A percentile compares a stretch with the other conserved stretches of the same genome.
Evolutionary conservation across 257 asterid species (phyloP).

Genomic region (Cordia subcordata): DNA sequence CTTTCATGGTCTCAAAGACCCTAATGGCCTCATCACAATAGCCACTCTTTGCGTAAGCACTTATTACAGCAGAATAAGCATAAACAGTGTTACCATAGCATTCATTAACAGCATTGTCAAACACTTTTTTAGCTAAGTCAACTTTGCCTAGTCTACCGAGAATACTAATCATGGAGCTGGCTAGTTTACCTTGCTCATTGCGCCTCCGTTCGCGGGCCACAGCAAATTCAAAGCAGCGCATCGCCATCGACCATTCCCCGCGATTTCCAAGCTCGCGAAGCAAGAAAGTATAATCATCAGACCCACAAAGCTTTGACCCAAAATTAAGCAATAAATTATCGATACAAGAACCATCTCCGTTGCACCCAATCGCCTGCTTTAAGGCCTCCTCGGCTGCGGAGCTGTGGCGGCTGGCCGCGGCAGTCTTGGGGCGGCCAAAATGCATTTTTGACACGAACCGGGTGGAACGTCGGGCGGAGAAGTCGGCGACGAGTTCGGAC

Average conservation of each 20-base stretch:
- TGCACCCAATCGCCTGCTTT: constrained; percentile 30
- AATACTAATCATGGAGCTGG: constrained; percentile 84
- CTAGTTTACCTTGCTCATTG: constrained; percentile 71
- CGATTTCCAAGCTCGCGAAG: constrained; percentile 82
- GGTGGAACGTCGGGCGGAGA: constrained; percentile 83
- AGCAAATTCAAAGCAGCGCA: constrained; percentile 78
- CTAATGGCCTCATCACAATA: constrained; percentile 63
- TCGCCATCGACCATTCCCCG: constrained; percentile 65
- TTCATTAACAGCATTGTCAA: constrained; percentile 49
- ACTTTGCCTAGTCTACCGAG: constrained; percentile 87
- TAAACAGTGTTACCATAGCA: constrained; percentile 90
- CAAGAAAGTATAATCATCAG: constrained; percentile 72
- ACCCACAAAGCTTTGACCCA: constrained; percentile 48
- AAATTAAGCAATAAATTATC: constrained; percentile 39
- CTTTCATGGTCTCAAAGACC: constrained; percentile 71
- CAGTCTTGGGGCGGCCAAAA: constrained; percentile 63
- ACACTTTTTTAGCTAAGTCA: constrained; percentile 71
- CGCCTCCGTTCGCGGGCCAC: constrained; percentile 44
- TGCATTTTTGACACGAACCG: constrained; percentile 88
- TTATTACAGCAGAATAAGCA: constrained; percentile 74
- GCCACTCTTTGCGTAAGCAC: constrained; percentile 96
- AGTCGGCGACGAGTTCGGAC: constrained; percentile 45
- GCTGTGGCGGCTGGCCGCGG: constrained; percentile 60
- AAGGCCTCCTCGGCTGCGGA: constrained; percentile 69
- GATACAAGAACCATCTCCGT: constrained; percentile 27